Evolutionary conservation across 192 early-diverging fungal genomes (phyloP).

Genomic region (Umbelopsis isabellina): DNA sequence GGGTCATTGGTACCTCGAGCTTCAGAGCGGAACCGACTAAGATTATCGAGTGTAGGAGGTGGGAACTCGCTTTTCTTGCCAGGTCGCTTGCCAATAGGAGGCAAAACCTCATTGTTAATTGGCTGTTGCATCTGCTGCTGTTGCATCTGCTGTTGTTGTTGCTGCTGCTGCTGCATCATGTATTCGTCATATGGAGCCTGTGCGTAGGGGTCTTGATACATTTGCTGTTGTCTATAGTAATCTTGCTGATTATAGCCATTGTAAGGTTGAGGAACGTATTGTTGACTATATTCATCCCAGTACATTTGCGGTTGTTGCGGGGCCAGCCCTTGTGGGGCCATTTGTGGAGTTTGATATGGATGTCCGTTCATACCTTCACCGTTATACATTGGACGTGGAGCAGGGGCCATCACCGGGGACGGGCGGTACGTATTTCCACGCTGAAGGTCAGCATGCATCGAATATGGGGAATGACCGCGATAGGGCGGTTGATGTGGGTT

Average conservation of each 20-base stretch:
- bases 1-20: conserved; percentile 69
- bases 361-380: background rate
- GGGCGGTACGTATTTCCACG: background rate
- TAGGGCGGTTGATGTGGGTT: background rate
- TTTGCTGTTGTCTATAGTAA: conserved; percentile 8
- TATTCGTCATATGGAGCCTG: background rate
- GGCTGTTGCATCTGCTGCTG: background rate
- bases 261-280: conserved; percentile 13
- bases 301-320: conserved; percentile 13
- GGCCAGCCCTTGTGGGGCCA: background rate
- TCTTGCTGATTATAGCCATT: background rate
- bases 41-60: conserved; percentile 41
- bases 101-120: conserved; percentile 3
- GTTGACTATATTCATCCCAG: conserved; percentile 14
- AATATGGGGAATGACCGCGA: conserved; percentile 5
- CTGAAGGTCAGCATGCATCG: conserved; percentile 9
- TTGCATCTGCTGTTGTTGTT: background rate
- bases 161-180: conserved; percentile 1
- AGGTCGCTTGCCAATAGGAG: conserved; percentile 12
- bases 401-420: background rate
- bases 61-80: conserved; percentile 24
- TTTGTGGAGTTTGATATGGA: conserved; percentile 1
- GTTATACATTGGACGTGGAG: conserved; percentile 11
- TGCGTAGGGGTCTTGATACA: conserved; percentile 1
- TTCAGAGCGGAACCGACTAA: conserved; percentile 45